Evolutionary conservation across 768 basidiomycete genomes (phyloP).

Genomic region (Lactifluus pinguis): DNA sequence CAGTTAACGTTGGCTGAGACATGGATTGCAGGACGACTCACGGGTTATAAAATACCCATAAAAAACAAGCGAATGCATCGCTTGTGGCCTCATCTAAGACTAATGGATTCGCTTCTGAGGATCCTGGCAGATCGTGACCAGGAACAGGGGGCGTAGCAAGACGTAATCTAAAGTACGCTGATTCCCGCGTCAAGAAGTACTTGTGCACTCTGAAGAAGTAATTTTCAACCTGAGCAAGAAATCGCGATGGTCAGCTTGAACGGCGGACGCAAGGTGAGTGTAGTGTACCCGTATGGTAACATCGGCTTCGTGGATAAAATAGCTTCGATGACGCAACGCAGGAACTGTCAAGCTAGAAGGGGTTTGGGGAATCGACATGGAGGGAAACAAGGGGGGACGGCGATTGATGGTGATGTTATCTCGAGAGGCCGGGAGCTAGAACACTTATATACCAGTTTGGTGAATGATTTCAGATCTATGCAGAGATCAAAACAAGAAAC

Average conservation of each 20-base stretch:
- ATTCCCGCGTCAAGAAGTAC: conserved; percentile 10
- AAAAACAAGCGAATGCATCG: conserved; percentile 26
- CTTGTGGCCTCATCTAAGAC: conserved; percentile 23
- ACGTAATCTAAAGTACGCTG: not conserved
- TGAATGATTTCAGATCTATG: not conserved
- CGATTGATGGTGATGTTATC: conserved; percentile 3
- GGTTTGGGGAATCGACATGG: not conserved
- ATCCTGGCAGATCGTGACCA: conserved; percentile 24
- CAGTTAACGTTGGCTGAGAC: not conserved
- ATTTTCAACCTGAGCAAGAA: conserved; percentile 21
- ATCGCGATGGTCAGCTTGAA: not conserved
- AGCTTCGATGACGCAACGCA: not conserved
- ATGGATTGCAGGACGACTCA: conserved; percentile 14
- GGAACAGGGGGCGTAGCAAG: not conserved
- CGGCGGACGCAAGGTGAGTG: not conserved
- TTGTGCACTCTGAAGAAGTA: conserved; percentile 8
- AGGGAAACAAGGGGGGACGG: not conserved
- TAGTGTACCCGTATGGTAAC: not conserved
- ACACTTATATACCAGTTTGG: conserved; percentile 5
- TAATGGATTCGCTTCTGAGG: conserved; percentile 26
- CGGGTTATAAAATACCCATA: conserved; percentile 31
- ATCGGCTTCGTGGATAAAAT: conserved; percentile 11
- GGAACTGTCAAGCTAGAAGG: not conserved
- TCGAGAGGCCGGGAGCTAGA: not conserved
- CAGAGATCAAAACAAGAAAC: not conserved